These are phyloP conservation scores for Solanum chiquidenum DNA, from an alignment of 257 asterid genomes.

Conservation along the genomic window DNA sequence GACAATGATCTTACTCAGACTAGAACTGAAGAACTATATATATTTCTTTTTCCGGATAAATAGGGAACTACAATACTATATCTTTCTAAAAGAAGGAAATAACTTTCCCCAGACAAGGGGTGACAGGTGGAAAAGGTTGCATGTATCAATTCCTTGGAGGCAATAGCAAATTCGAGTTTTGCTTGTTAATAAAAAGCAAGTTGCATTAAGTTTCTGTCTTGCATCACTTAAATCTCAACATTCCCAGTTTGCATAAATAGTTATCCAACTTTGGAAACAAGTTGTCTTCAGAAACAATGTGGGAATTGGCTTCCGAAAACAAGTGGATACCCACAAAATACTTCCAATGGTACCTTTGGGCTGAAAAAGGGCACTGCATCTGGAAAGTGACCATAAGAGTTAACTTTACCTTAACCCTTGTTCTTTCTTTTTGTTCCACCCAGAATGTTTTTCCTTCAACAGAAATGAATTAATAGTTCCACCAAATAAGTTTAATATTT, in stretches of 20 bases:
- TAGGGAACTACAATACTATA: not conserved
- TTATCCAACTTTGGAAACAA: not conserved
- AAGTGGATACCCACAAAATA: not conserved
- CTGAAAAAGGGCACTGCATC: not conserved
- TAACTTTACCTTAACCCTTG: not conserved
- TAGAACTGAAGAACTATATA: not conserved
- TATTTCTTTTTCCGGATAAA: not conserved
- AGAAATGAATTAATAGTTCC: not conserved
- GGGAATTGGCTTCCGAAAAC: not conserved
- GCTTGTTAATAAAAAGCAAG: not conserved
- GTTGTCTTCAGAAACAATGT: not conserved
- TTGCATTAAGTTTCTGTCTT: not conserved
- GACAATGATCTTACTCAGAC: not conserved
- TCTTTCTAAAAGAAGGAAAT: not conserved
- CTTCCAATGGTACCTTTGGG: not conserved
- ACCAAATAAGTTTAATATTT: not conserved
- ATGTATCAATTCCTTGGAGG: not conserved
- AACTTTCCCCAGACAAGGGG: not conserved
- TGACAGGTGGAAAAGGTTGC: not conserved
- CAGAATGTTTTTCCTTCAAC: not conserved
- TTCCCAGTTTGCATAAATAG: not conserved
- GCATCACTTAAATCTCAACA: not conserved
- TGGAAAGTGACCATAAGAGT: not conserved
- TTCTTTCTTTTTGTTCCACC: not conserved
- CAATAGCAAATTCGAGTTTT: not conserved